Evolutionary conservation across 768 basidiomycete species (phyloP).

Genomic region (Cystofilobasidium ferigula): DNA sequence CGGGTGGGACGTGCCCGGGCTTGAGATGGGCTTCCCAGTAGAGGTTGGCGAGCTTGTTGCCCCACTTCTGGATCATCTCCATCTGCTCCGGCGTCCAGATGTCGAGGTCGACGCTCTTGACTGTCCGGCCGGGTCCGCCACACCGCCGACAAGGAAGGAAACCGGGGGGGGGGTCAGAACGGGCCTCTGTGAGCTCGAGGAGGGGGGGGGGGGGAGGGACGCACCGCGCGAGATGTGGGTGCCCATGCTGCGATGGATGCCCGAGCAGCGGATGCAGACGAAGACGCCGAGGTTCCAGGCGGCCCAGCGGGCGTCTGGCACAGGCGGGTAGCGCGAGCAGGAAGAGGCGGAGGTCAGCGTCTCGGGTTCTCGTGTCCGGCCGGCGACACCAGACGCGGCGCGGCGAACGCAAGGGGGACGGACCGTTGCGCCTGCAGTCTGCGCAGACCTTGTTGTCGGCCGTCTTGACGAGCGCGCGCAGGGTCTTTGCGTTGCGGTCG

Average conservation of each 20-base stretch:
- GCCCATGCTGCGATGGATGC: constrained; percentile 94
- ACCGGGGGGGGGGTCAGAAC: too few relatives aligned
- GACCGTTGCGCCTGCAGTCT: constrained; percentile 93
- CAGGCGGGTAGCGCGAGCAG: not conserved
- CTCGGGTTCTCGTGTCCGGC: too few relatives aligned
- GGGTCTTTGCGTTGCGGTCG: constrained; percentile 61
- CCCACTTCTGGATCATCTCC: constrained; percentile 81
- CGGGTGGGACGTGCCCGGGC: constrained; percentile 77
- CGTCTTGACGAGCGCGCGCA: constrained; percentile 75
- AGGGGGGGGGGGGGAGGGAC: not conserved
- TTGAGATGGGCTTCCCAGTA: constrained; percentile 98
- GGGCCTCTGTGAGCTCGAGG: not conserved
- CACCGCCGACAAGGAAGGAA: too few relatives aligned
- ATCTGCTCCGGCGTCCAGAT: constrained; percentile 97
- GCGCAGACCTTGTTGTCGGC: constrained; percentile 91
- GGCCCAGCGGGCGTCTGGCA: constrained; percentile 87
- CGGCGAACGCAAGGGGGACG: constrained; percentile 7
- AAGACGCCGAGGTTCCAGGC: constrained; percentile 95
- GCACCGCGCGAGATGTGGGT: constrained; percentile 65
- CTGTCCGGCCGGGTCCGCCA: too few relatives aligned
- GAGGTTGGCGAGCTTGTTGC: constrained; percentile 77
- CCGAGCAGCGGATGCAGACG: constrained; percentile 87
- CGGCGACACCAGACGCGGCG: too few relatives aligned
- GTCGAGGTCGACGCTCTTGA: constrained; percentile 95
- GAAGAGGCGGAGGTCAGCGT: not conserved